These are phyloP conservation scores for Calonectria pseudoturangicola DNA, from an alignment of 2,329 filamentous ascomycete species.

Conservation along the genomic window DNA sequence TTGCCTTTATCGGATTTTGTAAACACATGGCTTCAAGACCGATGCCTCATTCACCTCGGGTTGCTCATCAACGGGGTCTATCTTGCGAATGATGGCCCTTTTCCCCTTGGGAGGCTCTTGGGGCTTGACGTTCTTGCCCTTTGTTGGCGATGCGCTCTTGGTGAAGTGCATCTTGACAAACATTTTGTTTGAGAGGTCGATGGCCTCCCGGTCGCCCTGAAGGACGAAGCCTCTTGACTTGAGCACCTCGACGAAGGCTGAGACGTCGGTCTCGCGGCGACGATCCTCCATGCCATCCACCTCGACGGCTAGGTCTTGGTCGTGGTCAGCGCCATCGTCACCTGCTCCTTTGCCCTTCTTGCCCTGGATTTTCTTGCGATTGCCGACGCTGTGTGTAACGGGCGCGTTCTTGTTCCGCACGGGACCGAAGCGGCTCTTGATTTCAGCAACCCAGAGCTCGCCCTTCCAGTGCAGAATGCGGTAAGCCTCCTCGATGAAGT, in stretches of 20 bases:
- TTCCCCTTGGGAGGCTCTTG: conserved; percentile 75
- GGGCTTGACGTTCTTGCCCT: conserved; percentile 81
- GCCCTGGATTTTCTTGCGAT: conserved; percentile 72
- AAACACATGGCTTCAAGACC: conserved; percentile 94
- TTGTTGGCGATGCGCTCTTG: conserved; percentile 84
- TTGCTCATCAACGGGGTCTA: conserved; percentile 73
- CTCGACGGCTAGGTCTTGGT: conserved; percentile 78
- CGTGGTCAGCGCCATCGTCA: conserved; percentile 69
- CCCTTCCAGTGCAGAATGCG: conserved; percentile 93
- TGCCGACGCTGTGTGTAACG: conserved; percentile 83
- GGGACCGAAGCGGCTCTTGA: conserved; percentile 88
- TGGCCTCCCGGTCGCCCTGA: conserved; percentile 76
- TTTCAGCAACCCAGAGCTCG: conserved; percentile 97
- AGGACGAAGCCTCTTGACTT: conserved; percentile 89
- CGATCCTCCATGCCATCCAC: conserved; percentile 80
- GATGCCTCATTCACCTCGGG: conserved; percentile 78
- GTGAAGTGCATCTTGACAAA: conserved; percentile 98
- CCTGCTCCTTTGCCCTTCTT: conserved; percentile 68
- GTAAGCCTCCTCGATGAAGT: conserved; percentile 97
- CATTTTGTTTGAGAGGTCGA: conserved; percentile 96
- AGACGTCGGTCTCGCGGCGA: conserved; percentile 87
- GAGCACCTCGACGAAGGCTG: conserved; percentile 89
- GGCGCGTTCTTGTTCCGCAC: conserved; percentile 60
- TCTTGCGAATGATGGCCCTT: conserved; percentile 73
- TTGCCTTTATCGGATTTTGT: conserved; percentile 83